Percentiles rank a stretch among this genome's conserved stretches.
Conservation (phyloP, 73 alveolate species). For the Blepharisma stoltei region DNA sequence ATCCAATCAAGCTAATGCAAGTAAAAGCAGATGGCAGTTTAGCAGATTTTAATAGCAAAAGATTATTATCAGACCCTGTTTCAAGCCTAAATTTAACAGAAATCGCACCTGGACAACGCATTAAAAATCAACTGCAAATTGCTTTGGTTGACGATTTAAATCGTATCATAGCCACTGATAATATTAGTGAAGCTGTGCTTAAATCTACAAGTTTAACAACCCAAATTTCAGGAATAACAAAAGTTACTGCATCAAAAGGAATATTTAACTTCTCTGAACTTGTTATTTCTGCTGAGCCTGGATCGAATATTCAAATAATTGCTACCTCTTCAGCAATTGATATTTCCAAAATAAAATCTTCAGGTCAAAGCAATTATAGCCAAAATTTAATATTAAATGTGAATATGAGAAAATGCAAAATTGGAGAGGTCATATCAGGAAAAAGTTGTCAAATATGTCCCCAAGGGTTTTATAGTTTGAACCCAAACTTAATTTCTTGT, state of each 20-base stretch:
- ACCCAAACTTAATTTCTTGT: neutral
- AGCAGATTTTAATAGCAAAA: neutral
- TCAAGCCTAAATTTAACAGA: neutral
- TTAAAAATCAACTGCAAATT: neutral
- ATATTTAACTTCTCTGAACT: neutral
- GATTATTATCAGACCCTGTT: neutral
- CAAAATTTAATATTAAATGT: neutral
- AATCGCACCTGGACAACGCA: neutral
- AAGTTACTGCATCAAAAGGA: neutral
- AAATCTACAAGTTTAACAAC: neutral
- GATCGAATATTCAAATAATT: neutral
- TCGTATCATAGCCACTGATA: neutral
- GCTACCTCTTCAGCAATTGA: neutral
- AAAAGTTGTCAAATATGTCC: neutral
- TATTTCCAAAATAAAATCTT: neutral
- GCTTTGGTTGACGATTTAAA: neutral
- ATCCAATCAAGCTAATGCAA: neutral
- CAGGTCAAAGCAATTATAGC: neutral
- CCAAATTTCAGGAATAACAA: neutral
- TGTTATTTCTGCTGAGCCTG: neutral
- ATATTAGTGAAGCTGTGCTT: neutral
- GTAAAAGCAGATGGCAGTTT: neutral
- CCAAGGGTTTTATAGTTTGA: neutral
- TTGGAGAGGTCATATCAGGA: neutral
- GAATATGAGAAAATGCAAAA: neutral